Evolutionary conservation across 2,329 filamentous ascomycete genomes (phyloP), one percentile per base, ranked within the genome.

Genomic region (Colletotrichum shisoi): DNA sequence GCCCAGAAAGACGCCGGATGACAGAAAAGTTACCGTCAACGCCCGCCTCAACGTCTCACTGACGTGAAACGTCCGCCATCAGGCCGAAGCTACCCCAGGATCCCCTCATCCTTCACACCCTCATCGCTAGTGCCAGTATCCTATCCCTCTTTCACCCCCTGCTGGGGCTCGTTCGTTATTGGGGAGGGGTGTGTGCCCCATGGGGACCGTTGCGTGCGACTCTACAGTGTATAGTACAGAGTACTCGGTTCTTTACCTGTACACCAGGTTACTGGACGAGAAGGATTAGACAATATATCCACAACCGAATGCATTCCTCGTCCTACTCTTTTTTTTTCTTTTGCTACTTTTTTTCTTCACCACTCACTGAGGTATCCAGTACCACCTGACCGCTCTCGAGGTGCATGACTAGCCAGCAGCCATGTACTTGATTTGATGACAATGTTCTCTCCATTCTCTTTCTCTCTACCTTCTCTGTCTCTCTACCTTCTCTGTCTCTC

Each of bases 51-150:
- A n/a, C 19, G 17, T 46, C 34, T 49, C 45, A 40, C 21, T 40
- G 17, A 9, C 17, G 40, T 45, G 40, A 56, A 56, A 34, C 54
- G 19, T 4, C 27, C 11, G 19, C 40, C 4, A 15, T 17, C 24
- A 45, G 42, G 12, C 54, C 54, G n/a, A 27, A 24, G 46, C 57
- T 60, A 60, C 57, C 57, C 57, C 57, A 44, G 57, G 52, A n/a
- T 59, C 44, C 21, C 45, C 21, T 58, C 44, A 19, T 48, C 45
- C 57, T 52, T 40, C 21, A 60, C 34, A 60, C 57, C 46, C 46
- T 52, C 60, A 31, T 34, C 40, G 37, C 31, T 44, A 21, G 34
- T 37, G 31, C 44, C 44, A 42, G 34, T 52, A n/a, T 37, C 34
- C 44, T 6, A n/a, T 21, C 44, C 4, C 24, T 1, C 24, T 27